Conservation (phyloP, 2,329 filamentous ascomycete genomes). For the Boeremia lycopersici region DNA sequence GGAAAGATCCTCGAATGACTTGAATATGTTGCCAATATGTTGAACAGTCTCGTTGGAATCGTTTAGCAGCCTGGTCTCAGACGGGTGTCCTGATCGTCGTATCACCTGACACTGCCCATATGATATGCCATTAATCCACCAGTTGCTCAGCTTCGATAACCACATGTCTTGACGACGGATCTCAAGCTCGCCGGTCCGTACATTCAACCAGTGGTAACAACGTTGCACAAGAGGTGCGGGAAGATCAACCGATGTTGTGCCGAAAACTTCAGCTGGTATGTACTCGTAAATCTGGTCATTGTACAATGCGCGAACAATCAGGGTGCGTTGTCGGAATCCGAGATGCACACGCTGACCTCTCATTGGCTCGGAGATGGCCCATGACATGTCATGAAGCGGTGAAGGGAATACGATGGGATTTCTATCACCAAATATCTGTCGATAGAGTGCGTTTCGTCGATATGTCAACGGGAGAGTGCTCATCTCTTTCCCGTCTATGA, state of each 20-base stretch:
- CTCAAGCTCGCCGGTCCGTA: slow-evolving; percentile 55
- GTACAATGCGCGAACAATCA: slow-evolving; percentile 54
- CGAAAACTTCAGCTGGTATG: slow-evolving; percentile 41
- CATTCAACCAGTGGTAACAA: slow-evolving; percentile 67
- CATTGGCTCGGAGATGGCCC: slow-evolving; percentile 43
- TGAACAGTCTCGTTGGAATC: slow-evolving; percentile 48
- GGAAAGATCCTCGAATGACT: slow-evolving; percentile 54
- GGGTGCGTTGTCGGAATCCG: slow-evolving; percentile 50
- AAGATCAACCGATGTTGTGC: slow-evolving; percentile 51
- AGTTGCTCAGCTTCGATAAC: slow-evolving; percentile 47
- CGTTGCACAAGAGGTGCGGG: slow-evolving; percentile 57
- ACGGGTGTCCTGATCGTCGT: neutral
- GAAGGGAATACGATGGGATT: slow-evolving; percentile 62
- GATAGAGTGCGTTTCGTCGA: slow-evolving; percentile 51
- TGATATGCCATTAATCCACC: slow-evolving; percentile 46
- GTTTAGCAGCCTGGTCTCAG: slow-evolving; percentile 3
- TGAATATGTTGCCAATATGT: slow-evolving; percentile 54
- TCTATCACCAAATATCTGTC: slow-evolving; percentile 61
- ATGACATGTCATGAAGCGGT: slow-evolving; percentile 58
- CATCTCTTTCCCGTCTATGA: slow-evolving; percentile 57
- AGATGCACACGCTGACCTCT: slow-evolving; percentile 59
- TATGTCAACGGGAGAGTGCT: slow-evolving; percentile 62
- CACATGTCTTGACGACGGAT: slow-evolving; percentile 57
- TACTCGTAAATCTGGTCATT: slow-evolving; percentile 41
- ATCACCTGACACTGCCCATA: slow-evolving; percentile 12